A percentile compares a stretch with the other conserved stretches of the same genome.
phyloP scores from a whole-genome alignment of 2,329 filamentous ascomycete species.

The Pseudopithomyces maydicus region DNA sequence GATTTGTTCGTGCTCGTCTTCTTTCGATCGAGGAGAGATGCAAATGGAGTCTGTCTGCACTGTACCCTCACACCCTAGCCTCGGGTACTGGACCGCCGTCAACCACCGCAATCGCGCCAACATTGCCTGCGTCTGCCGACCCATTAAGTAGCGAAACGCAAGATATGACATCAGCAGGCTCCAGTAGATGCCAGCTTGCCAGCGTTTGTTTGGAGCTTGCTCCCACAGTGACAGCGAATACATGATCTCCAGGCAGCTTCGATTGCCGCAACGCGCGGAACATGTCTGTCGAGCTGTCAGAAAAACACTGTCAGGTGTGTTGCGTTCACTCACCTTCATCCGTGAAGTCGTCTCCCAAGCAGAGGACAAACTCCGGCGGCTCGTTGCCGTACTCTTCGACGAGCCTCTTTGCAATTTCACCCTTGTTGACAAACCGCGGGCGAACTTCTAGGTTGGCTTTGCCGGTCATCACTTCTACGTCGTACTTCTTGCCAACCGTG shows the following conservation, averaged over 20 bases:
- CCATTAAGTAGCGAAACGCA: constrained; percentile 61
- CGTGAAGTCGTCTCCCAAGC: constrained; percentile 93
- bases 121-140: constrained; percentile 48
- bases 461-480: constrained; percentile 94
- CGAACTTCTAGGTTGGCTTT: constrained; percentile 97
- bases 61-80: constrained; percentile 19
- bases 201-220: constrained; percentile 90
- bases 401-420: constrained; percentile 86
- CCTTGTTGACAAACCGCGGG: constrained; percentile 98
- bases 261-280: constrained; percentile 77
- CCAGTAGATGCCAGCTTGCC: constrained; percentile 86
- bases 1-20: constrained; percentile 4
- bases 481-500: constrained; percentile 77
- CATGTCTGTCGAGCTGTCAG: constrained; percentile 60
- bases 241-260: constrained; percentile 64
- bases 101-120: constrained; percentile 47
- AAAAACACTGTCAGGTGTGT: not conserved
- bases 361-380: constrained; percentile 81
- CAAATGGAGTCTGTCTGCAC: constrained; percentile 9
- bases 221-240: constrained; percentile 91
- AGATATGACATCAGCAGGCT: constrained; percentile 86
- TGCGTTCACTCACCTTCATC: constrained; percentile 75
- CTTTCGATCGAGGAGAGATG: constrained; percentile 2
- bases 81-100: constrained; percentile 46
- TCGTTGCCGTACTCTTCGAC: constrained; percentile 71